phyloP scores from a whole-genome alignment of 768 basidiomycete genomes.

The Sporobolomyces phaffii region DNA sequence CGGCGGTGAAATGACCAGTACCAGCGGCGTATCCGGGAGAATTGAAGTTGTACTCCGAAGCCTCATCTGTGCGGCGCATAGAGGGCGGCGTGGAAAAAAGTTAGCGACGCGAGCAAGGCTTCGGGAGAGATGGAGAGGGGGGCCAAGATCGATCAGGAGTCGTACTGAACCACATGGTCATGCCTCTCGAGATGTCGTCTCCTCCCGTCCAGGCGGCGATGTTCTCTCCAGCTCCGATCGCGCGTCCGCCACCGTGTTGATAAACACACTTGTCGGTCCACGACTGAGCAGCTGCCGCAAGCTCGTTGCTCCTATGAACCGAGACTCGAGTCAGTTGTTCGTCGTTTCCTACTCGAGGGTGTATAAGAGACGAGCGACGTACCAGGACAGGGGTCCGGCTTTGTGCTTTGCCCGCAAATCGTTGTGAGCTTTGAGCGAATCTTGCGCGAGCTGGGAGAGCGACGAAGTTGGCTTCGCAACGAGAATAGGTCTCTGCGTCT shows the following conservation, averaged over 20 bases:
- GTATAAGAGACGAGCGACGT: background rate
- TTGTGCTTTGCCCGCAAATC: slow-evolving; percentile 35
- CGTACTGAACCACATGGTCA: slow-evolving; percentile 5
- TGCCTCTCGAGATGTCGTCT: background rate
- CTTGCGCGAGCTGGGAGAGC: background rate
- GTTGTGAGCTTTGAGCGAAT: slow-evolving; percentile 37
- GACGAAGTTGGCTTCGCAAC: background rate
- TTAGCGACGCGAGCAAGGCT: background rate
- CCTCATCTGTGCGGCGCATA: slow-evolving; percentile 33
- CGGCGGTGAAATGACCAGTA: slow-evolving; percentile 33
- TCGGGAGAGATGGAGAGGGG: background rate
- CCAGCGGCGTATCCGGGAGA: slow-evolving; percentile 35
- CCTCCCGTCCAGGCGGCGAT: slow-evolving; percentile 25
- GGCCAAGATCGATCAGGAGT: too few species aligned
- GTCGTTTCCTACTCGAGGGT: too few species aligned
- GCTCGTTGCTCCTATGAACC: slow-evolving; percentile 25
- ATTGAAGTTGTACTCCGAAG: slow-evolving; percentile 37
- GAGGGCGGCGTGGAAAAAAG: too few species aligned
- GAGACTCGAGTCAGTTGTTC: too few species aligned
- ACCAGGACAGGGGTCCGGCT: slow-evolving; percentile 42
- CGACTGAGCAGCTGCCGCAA: slow-evolving; percentile 41
- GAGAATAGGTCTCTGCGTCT: too few species aligned
- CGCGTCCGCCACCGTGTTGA: slow-evolving; percentile 35
- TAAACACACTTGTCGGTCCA: slow-evolving; percentile 42
- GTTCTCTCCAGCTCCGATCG: slow-evolving; percentile 37